Evolutionary conservation across 2,329 filamentous ascomycete species (phyloP), one percentile per base, ranked within the genome.

Genomic region (Aspergillus pseudoviridinutans): DNA sequence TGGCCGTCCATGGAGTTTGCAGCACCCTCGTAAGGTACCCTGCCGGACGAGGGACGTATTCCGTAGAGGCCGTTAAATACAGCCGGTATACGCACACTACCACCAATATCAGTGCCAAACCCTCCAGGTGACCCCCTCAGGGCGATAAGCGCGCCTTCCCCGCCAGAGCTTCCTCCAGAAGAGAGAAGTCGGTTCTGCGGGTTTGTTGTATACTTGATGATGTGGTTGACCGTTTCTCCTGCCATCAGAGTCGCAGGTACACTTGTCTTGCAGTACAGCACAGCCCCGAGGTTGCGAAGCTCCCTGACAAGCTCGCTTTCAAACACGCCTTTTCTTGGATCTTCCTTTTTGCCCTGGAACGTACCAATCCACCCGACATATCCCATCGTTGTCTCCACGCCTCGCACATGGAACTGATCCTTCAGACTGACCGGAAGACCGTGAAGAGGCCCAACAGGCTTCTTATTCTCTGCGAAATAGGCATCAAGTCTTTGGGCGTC

Each of bases 361-460:
- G 82, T 83, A 6, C 80, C 82, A n/a, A 87, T 82, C 80, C 84
- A 86, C n/a, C 85, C 84, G 25, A 87, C 77, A 64, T 87, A 88
- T 12, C 84, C 85, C 78, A 87, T 87, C 67, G 73, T 85, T 69
- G 61, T 83, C 58, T 84, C 80, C 3, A 82, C 73, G 1, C 79
- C 79, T 66, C 78, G 72, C 5, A 79, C 68, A 50, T 78, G 75
- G 57, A 80, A 79, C 57, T 78, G 76, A 61, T 81, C 79, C 59
- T 81, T 81, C 32, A 81, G 61, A 50, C 77, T 85, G 29, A 87
- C 72, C 2, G 85, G 85, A 1, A 88, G 74, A 4, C 86, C 86
- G 64, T 88, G 86, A 0, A 89, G 76, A 1, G 85, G 84, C 0
- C 86, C 86, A 1, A 82, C 67, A 0, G 82, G 76, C 56, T 68